Base-by-base conservation (phyloP, 257 asterid genomes). In the Ajuga chamaepitys region DNA sequence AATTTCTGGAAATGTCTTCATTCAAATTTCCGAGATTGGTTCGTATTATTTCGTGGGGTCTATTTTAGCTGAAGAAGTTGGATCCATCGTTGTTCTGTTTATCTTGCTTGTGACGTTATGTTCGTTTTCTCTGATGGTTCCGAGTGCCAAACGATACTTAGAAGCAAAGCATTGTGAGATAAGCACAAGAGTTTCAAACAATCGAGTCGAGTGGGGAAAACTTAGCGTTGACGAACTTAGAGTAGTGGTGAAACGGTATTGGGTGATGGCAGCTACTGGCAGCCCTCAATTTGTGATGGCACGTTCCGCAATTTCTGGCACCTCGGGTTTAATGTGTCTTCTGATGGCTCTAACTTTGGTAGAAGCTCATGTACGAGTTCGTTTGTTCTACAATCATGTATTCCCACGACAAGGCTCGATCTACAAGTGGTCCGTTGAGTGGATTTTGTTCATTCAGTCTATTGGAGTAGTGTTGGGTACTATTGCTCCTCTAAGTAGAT, bases 281-380 rank as follows among this genome's bases (percentile, higher is more conserved):
- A 24, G 54, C 47, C 82, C 76, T n/a, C 76, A 73, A 34, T 77
- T 73, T 57, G 70, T 77, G 32, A 64, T 77, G 7, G 63, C 78
- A 13, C 72, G 82, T 7, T 77, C 75, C 2, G 70, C 14, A 14
- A 37, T 50, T 11, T 62, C 28, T 13, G n/a, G 48, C 3, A 0
- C 70, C 38, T 57, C 75, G 3, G 61, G 70, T 3, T n/a, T 47
- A 0, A 63, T 71, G 9, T 66, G 57, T 51, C 24, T 34, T 25
- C 2, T 10, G 3, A 1, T 37, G 4, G 5, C 25, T 3, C 0
- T 2, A 11, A 3, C 6, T 50, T 5, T 4, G 4, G 17, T 13
- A 20, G 25, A 30, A 1, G 7, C 4, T 4, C 37, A 30, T n/a
- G n/a, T n/a, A n/a, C n/a, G n/a, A n/a, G 7, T 30, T 30, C 37